These are phyloP conservation scores for Aspergillus sclerotiicarbonarius DNA, from an alignment of 495 filamentous ascomycete genomes.

Conservation along the genomic window DNA sequence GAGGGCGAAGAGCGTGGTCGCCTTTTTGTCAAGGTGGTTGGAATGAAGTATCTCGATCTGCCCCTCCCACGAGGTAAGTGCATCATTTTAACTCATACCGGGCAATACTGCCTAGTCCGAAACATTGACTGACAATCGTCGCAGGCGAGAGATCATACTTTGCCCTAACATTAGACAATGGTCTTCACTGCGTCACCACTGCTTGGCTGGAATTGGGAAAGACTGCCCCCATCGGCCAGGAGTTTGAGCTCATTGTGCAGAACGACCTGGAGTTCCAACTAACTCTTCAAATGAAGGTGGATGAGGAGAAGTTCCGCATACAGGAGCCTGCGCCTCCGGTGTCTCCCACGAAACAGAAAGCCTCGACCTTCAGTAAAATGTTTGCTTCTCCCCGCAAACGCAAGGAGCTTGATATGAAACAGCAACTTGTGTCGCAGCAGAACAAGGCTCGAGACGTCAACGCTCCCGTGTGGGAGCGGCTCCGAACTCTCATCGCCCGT, in stretches of 20 bases:
- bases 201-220: slow-evolving; percentile 91
- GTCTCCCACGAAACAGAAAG: slow-evolving; percentile 63
- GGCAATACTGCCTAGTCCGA: neutral
- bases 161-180: slow-evolving; percentile 92
- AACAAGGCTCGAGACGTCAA: slow-evolving; percentile 69
- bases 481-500: slow-evolving; percentile 78
- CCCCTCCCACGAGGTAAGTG: slow-evolving; percentile 83
- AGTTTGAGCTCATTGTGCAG: slow-evolving; percentile 95
- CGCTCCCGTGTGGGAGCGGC: slow-evolving; percentile 69
- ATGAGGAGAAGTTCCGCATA: slow-evolving; percentile 58
- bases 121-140: slow-evolving; percentile 26
- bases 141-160: slow-evolving; percentile 88
- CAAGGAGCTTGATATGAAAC: slow-evolving; percentile 82
- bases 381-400: slow-evolving; percentile 94
- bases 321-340: slow-evolving; percentile 49
- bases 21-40: slow-evolving; percentile 95
- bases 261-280: slow-evolving; percentile 97
- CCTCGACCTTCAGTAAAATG: slow-evolving; percentile 84
- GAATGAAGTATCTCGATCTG: slow-evolving; percentile 90
- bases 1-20: slow-evolving; percentile 88
- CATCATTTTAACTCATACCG: neutral
- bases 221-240: slow-evolving; percentile 92
- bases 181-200: slow-evolving; percentile 95
- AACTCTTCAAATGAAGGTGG: slow-evolving; percentile 91
- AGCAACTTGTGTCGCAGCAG: slow-evolving; percentile 72